A percentile compares a stretch with the other conserved stretches of the same genome.
These are phyloP conservation scores for Gloeostereum incarnatum DNA, from an alignment of 768 basidiomycete genomes.

Conservation along the genomic window DNA sequence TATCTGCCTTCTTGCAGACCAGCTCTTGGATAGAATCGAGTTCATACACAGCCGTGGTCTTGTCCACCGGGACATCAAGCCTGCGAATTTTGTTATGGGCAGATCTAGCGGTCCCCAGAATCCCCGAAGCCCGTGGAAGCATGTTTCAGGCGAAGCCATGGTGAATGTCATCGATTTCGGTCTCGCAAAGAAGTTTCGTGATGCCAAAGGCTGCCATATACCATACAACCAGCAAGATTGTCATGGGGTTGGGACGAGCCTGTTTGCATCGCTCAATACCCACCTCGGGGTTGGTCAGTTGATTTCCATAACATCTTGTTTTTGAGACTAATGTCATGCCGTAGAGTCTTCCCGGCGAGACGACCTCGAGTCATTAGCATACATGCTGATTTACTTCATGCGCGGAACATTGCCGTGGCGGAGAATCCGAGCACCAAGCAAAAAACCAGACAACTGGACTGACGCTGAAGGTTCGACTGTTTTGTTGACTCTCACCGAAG, in stretches of 20 bases:
- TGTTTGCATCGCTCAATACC: slow-evolving; percentile 69
- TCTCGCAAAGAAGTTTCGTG: slow-evolving; percentile 72
- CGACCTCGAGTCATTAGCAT: slow-evolving; percentile 72
- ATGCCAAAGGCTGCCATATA: slow-evolving; percentile 58
- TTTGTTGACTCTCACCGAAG: too few species aligned
- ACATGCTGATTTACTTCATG: slow-evolving; percentile 78
- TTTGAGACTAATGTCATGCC: slow-evolving; percentile 8
- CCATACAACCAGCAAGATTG: slow-evolving; percentile 66
- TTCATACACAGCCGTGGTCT: slow-evolving; percentile 95
- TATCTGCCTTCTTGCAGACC: slow-evolving; percentile 87
- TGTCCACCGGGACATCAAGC: slow-evolving; percentile 96
- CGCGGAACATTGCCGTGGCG: slow-evolving; percentile 75
- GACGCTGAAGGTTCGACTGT: too few species aligned
- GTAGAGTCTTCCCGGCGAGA: slow-evolving; percentile 69
- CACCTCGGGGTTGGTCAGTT: slow-evolving; percentile 66
- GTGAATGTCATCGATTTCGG: slow-evolving; percentile 94
- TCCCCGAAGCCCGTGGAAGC: too few species aligned
- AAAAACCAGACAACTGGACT: too few species aligned
- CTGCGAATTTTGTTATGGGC: slow-evolving; percentile 98
- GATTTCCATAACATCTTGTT: slow-evolving; percentile 2
- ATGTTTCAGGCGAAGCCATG: slow-evolving; percentile 29
- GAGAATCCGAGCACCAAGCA: slow-evolving; percentile 52
- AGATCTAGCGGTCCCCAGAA: too few species aligned
- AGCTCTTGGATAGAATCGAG: slow-evolving; percentile 85
- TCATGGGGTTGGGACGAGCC: slow-evolving; percentile 71